A percentile compares a stretch with the other conserved stretches of the same genome.
Evolutionary conservation across 176 grass and related monocot species (phyloP).

Genomic region (sorghum (Sorghum bicolor)): DNA sequence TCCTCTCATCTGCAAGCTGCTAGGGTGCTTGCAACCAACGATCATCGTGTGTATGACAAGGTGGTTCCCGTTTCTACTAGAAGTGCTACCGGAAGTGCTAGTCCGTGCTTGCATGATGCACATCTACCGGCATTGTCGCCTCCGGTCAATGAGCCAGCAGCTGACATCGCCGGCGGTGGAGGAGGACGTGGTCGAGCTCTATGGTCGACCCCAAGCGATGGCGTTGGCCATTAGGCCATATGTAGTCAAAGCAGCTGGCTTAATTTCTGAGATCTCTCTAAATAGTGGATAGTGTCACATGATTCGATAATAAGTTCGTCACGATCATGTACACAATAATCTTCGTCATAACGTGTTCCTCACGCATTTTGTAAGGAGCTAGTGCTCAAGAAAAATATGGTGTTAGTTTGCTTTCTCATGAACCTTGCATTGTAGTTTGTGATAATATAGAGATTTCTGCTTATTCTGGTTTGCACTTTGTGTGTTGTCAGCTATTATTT

Average conservation of each 20-base stretch:
- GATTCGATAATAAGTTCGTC: neutral
- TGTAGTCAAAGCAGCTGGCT: neutral
- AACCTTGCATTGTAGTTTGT: neutral
- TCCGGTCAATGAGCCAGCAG: neutral
- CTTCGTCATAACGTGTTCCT: neutral
- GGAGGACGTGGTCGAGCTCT: slow-evolving; percentile 2
- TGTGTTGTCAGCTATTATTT: neutral
- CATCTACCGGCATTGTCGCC: neutral
- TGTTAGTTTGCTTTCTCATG: neutral
- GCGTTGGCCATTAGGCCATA: slow-evolving; percentile 32
- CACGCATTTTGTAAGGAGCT: neutral
- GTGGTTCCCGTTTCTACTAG: neutral
- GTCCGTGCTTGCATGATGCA: neutral
- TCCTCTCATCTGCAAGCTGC: slow-evolving; percentile 2
- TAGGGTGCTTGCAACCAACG: slow-evolving; percentile 7
- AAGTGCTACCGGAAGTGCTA: neutral
- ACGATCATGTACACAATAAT: neutral
- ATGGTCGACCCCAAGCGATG: slow-evolving; percentile 46
- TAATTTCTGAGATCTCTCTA: neutral
- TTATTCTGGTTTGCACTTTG: neutral
- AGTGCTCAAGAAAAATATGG: neutral
- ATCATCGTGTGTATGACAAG: neutral
- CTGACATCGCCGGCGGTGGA: neutral
- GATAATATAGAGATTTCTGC: neutral
- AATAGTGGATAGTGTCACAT: neutral